phyloP scores from a whole-genome alignment of 129 eudicot genomes.

The Smallanthus sonchifolius region DNA sequence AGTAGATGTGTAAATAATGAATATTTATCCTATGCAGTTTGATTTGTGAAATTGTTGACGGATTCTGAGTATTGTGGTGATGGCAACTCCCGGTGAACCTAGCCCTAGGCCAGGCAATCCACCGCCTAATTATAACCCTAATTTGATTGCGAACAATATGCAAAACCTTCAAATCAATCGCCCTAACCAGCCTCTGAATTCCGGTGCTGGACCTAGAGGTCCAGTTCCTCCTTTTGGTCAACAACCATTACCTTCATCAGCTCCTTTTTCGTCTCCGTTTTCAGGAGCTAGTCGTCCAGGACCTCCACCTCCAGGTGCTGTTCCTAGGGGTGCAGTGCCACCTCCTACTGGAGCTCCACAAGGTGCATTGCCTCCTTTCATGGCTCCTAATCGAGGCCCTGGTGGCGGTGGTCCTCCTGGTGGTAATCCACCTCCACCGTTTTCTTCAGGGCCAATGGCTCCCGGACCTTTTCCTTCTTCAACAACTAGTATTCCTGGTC shows the following conservation, averaged over 20 bases:
- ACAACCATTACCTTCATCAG: conserved; percentile 45
- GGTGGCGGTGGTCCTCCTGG: conserved; percentile 60
- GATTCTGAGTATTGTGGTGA: conserved; percentile 15
- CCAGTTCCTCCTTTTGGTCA: conserved; percentile 67
- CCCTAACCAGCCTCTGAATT: conserved; percentile 45
- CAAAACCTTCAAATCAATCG: conserved; percentile 69
- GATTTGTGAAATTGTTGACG: conserved; percentile 15
- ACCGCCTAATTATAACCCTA: conserved; percentile 66
- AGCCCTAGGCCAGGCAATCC: conserved; percentile 59
- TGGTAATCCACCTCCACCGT: conserved; percentile 44
- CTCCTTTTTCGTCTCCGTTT: conserved; percentile 33
- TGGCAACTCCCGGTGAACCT: conserved; percentile 85
- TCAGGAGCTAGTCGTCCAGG: conserved; percentile 55
- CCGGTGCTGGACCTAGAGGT: conserved; percentile 41
- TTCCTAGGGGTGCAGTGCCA: conserved; percentile 52
- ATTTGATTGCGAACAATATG: conserved; percentile 55
- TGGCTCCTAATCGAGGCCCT: conserved; percentile 40
- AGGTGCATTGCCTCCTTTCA: conserved; percentile 49
- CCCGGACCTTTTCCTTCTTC: conserved; percentile 46
- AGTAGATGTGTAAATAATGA: conserved; percentile 11
- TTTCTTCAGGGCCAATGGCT: conserved; percentile 60
- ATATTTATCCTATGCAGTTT: conserved; percentile 27
- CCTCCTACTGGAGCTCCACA: conserved; percentile 58
- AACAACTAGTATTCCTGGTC: conserved; percentile 23
- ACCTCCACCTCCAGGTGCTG: conserved; percentile 71